Evolutionary conservation across 2,329 filamentous ascomycete species (phyloP), one percentile per base, ranked within the genome.

Genomic region (Teratosphaeria nubilosa): DNA sequence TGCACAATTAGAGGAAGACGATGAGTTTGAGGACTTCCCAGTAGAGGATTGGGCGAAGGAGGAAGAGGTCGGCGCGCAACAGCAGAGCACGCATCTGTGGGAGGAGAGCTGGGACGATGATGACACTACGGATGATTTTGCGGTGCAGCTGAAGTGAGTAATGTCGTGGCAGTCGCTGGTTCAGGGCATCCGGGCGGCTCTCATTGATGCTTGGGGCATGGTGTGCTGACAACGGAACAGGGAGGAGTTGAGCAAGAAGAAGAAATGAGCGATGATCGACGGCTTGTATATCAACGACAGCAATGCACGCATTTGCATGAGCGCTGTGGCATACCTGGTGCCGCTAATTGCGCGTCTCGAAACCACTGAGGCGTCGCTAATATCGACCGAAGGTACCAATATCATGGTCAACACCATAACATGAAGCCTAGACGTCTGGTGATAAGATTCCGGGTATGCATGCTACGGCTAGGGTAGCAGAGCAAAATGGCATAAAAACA

Each of bases 91-190:
- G 73, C 91, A 97, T 77, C 80, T 99, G 57, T 99, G 94, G 94
- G 94, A 99, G 76, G 94, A 99, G 81, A 96, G 91, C 80, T 99
- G 94, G 94, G 94, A 99, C 72, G 94, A 99, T 70, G 92, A 97
- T 73, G 94, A 97, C 76, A 94, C 90, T 65, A 94, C 83, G 69
- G 94, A 99, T 72, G 94, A 99, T 70, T 99, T 99, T 74, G 94
- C 91, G 13, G 84, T 88, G 69, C 92, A 97, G 79, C 78, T 99
- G 70, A 95, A 90, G 92, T 96, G 75, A 65, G 87, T 80, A 14
- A 6, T 11, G 13, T 25, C 27, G 20, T 48, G 41, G n/a, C 9
- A 1, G 2, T 20, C n/a, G 27, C 5, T 20, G 6, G 41, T 52
- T 25, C 7, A 2, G 16, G 51, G 25, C 51, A 30, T n/a, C 5